Evolutionary conservation across 2,329 filamentous ascomycete species (phyloP).

Genomic region (Xylariaceae sp.): DNA sequence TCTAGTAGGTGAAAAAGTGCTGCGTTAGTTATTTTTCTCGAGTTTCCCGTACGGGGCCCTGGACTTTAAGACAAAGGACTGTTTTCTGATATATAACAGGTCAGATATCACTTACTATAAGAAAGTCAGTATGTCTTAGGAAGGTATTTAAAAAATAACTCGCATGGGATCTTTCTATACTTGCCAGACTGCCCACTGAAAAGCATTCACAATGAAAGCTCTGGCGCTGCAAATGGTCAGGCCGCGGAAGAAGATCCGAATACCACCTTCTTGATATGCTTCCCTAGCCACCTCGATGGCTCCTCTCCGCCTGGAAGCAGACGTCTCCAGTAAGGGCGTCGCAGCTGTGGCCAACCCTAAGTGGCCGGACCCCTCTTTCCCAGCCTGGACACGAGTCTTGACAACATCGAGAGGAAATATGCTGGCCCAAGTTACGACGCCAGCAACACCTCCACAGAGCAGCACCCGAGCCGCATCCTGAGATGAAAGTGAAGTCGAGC

Average conservation of each 20-base stretch:
- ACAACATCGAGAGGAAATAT: conserved; percentile 90
- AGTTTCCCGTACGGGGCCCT: too few relatives aligned
- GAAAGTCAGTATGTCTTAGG: too few relatives aligned
- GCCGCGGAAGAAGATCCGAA: conserved; percentile 66
- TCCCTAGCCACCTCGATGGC: conserved; percentile 63
- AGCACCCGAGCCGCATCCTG: conserved; percentile 63
- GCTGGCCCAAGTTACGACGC: conserved; percentile 83
- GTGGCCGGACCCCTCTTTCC: conserved; percentile 49
- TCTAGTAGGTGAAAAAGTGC: too few relatives aligned
- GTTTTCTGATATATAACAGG: too few relatives aligned
- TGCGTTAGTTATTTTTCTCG: too few relatives aligned
- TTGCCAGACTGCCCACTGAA: conserved; percentile 89
- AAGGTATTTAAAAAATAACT: too few relatives aligned
- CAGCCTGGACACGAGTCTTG: conserved; percentile 90
- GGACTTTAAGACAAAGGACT: too few relatives aligned
- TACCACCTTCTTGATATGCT: conserved; percentile 63
- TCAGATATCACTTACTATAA: too few relatives aligned
- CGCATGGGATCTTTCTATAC: too few relatives aligned
- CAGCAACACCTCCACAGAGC: conserved; percentile 82
- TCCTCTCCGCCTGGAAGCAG: conserved; percentile 37
- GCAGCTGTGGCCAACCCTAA: conserved; percentile 16
- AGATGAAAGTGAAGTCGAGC: conserved; percentile 21
- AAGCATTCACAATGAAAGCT: conserved; percentile 90
- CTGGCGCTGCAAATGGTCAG: conserved; percentile 78
- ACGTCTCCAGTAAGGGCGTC: conserved; percentile 31